Evolutionary conservation across 495 filamentous ascomycete species (phyloP).

Genomic region (Penicillium paradoxum): DNA sequence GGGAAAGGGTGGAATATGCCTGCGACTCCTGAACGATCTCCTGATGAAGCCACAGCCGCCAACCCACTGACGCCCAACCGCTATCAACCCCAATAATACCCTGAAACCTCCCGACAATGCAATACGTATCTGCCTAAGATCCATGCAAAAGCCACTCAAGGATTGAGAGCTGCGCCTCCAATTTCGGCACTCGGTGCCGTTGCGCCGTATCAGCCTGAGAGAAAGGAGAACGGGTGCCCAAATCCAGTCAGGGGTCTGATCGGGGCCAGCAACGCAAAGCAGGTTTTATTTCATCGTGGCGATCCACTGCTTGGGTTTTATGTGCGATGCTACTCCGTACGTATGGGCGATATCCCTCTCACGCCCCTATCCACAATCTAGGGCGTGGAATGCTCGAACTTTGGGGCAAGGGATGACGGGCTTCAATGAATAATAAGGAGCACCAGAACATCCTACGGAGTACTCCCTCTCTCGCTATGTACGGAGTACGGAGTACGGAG

Average conservation of each 20-base stretch:
- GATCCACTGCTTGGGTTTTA: no score
- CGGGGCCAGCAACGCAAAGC: background rate
- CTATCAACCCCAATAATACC: background rate
- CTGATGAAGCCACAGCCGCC: background rate
- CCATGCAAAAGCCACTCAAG: background rate
- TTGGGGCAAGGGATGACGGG: no score
- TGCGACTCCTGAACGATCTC: background rate
- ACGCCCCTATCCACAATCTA: no score
- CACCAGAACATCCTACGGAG: no score
- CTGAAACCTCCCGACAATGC: background rate
- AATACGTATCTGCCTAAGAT: background rate
- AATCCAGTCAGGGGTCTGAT: no score
- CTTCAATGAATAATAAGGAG: no score
- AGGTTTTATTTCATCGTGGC: background rate
- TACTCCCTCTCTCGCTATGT: no score
- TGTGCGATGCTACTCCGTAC: no score
- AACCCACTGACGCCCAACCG: background rate
- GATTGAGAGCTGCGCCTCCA: background rate
- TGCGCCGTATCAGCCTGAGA: no score
- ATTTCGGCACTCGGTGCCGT: background rate
- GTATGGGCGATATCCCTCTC: no score
- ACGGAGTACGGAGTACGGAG: no score
- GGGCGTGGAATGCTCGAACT: no score
- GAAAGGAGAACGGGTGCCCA: background rate
- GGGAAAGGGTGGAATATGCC: background rate